phyloP scores from a whole-genome alignment of 2,329 filamentous ascomycete genomes.

The Aspergillus tanneri region DNA sequence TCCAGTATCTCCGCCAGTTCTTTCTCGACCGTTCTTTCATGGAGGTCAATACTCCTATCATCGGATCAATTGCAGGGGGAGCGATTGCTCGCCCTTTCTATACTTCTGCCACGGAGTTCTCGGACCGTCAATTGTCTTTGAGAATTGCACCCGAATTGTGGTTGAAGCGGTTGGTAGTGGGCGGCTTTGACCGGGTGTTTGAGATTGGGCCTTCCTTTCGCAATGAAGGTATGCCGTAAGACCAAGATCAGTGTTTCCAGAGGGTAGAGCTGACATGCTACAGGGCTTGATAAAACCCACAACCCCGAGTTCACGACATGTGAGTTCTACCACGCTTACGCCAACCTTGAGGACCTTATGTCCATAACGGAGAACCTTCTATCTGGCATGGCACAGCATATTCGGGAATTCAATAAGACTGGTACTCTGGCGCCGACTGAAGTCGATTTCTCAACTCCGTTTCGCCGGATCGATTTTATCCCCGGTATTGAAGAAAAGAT shows the following conservation, averaged over 20 bases:
- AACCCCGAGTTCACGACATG: slow-evolving; percentile 98
- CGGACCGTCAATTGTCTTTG: slow-evolving; percentile 68
- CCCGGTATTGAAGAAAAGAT: slow-evolving; percentile 71
- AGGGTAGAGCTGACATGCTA: slow-evolving; percentile 7
- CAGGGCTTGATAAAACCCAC: slow-evolving; percentile 75
- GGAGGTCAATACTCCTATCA: slow-evolving; percentile 87
- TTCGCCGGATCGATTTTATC: slow-evolving; percentile 75
- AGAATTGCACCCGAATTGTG: slow-evolving; percentile 93
- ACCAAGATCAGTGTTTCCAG: background rate
- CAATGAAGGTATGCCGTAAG: slow-evolving; percentile 76
- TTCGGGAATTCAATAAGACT: slow-evolving; percentile 45
- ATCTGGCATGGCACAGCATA: slow-evolving; percentile 55
- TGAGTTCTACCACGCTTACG: slow-evolving; percentile 91
- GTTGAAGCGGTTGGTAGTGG: slow-evolving; percentile 87
- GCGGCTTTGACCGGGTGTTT: slow-evolving; percentile 83
- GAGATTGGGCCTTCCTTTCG: slow-evolving; percentile 91
- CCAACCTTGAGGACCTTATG: slow-evolving; percentile 73
- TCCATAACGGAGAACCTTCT: slow-evolving; percentile 72
- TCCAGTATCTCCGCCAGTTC: slow-evolving; percentile 70
- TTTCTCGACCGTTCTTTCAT: slow-evolving; percentile 71
- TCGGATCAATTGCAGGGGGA: slow-evolving; percentile 79
- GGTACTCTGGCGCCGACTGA: slow-evolving; percentile 50
- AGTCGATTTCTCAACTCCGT: slow-evolving; percentile 59
- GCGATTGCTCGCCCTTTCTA: slow-evolving; percentile 83
- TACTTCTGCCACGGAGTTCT: slow-evolving; percentile 74